Percentiles rank a stretch among this genome's conserved stretches.
Conservation (phyloP, 2,329 filamentous ascomycete species). For the Dothideomycetes sp. region DNA sequence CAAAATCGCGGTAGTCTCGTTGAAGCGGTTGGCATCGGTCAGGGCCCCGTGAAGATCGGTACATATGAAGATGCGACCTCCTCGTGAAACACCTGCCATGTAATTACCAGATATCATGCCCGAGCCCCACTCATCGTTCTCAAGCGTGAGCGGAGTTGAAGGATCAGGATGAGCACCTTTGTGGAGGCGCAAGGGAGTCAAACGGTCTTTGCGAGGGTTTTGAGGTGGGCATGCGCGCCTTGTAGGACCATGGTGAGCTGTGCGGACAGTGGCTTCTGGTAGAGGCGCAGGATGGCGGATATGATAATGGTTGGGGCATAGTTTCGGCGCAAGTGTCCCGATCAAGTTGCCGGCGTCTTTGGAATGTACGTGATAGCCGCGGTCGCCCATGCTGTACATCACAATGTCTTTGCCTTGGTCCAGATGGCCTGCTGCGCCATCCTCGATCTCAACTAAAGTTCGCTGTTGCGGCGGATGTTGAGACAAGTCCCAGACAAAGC, state of each 20-base stretch:
- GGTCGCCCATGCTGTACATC: slow-evolving; percentile 36
- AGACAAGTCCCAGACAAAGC: slow-evolving; percentile 38
- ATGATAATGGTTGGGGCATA: slow-evolving; percentile 27
- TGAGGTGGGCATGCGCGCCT: slow-evolving; percentile 17
- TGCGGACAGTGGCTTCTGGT: slow-evolving; percentile 17
- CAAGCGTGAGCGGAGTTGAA: slow-evolving; percentile 15
- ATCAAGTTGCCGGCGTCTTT: slow-evolving; percentile 32
- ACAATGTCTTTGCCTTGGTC: slow-evolving; percentile 35
- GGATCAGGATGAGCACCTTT: slow-evolving; percentile 16
- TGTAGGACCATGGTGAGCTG: slow-evolving; percentile 14
- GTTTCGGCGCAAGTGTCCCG: slow-evolving; percentile 30
- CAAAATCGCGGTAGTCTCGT: slow-evolving; percentile 27
- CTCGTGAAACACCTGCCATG: slow-evolving; percentile 37
- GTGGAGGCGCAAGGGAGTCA: slow-evolving; percentile 17
- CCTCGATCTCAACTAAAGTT: slow-evolving; percentile 31
- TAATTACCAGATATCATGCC: slow-evolving; percentile 35
- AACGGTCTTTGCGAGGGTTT: slow-evolving; percentile 16
- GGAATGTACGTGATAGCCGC: slow-evolving; percentile 36
- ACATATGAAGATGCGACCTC: slow-evolving; percentile 37
- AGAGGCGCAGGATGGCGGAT: slow-evolving; percentile 23
- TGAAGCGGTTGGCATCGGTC: slow-evolving; percentile 20
- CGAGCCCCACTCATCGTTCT: slow-evolving; percentile 40
- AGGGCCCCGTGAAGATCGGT: slow-evolving; percentile 35
- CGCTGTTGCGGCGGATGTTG: slow-evolving; percentile 27
- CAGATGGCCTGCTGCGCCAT: slow-evolving; percentile 36